Base-by-base conservation (phyloP, 805 yeast species). In the Yarrowia bubula region DNA sequence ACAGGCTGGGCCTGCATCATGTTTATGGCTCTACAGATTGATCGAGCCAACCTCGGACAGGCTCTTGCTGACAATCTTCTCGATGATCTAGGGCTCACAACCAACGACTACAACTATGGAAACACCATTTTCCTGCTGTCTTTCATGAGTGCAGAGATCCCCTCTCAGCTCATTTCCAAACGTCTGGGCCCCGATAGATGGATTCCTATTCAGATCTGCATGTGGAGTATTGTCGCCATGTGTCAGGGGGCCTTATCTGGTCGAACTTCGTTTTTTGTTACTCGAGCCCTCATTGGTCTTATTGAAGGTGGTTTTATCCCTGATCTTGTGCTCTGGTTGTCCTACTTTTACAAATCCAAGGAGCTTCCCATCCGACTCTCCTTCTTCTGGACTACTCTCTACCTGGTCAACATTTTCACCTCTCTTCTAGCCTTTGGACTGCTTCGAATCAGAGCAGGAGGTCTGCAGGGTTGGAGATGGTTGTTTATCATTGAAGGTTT, bases 271-370 rank as follows among this genome's bases (percentile, higher is more conserved):
- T 86, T 84, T 67, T 77, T 74, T 65, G 76, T 76, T 10, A 78
- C 84, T 6, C 76, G 89, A 66, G 81, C 82, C 0, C 75, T 84
- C 7, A 70, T 85, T 42, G 90, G 88, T 1, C 70, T 81, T 3
- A 74, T 83, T 18, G 86, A 87, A 72, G 90, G 90, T 65, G 90
- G 91, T 0, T 86, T 86, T 66, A 86, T 88, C 62, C 86, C 88
- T 39, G 90, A 86, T 69, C 75, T 83, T 38, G 80, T 83, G 64
- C 75, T 86, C 58, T 87, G 87, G 85, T 75, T 87, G 73, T 82
- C 87, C 1, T 87, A 86, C 74, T 87, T 86, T 74, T 88, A 83
- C 75, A 87, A 84, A 8, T 71, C 82, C 35, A 73, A 77, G 28
- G 91, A 88, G 73, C 76, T 87, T 11, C 79, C 88, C 0, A 73